Base-by-base conservation (phyloP, 257 asterid genomes). In the Osmanthus fragrans region DNA sequence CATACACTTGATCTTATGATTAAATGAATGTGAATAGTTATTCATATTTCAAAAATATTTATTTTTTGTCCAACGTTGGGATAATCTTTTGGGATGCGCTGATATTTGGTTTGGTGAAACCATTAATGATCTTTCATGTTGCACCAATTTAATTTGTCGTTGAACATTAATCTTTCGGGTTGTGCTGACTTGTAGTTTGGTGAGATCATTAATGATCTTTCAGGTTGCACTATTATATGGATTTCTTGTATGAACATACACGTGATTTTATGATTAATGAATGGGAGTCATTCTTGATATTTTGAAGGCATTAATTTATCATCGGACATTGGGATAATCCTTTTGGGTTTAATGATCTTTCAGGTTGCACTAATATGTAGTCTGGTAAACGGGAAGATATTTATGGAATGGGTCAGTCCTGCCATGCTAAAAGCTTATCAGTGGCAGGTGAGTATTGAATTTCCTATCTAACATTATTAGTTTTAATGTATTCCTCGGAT, bases 391-490 rank as follows among this genome's bases (percentile, higher is more conserved):
- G 99, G 97, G 79, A 94, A 92, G 90, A 89, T 92, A 83, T 94
- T 92, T 83, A 92, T 91, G 97, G 99, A 94, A 80, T 94, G 97
- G 99, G 99, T 94, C 76, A 88, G 99, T 32, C 97, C 96, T 49
- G 97, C 97, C 7, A 91, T 94, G 69, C 90, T 94, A 25, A 91
- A 92, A 82, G 97, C 99, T 37, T 94, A 94, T 64, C 97, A 89
- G 70, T 94, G 97, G 97, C 97, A 92, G 87, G 98, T 90, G 81
- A 83, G 72, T 76, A n/a, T 47, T 56, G 77, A 15, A 39, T 70
- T 19, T 63, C 68, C 33, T 25, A 25, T 63, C 30, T 25, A 63
- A 63, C 33, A 25, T 63, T 25, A 23, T 60, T 8, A 25, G 6
- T 60, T 16, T 8, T 11, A 63, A 40, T 63, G 7, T 63, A 30